Evolutionary conservation across 75 land plant species (phyloP), one percentile per base, ranked within the genome.

Genomic region (Pinus taeda): DNA sequence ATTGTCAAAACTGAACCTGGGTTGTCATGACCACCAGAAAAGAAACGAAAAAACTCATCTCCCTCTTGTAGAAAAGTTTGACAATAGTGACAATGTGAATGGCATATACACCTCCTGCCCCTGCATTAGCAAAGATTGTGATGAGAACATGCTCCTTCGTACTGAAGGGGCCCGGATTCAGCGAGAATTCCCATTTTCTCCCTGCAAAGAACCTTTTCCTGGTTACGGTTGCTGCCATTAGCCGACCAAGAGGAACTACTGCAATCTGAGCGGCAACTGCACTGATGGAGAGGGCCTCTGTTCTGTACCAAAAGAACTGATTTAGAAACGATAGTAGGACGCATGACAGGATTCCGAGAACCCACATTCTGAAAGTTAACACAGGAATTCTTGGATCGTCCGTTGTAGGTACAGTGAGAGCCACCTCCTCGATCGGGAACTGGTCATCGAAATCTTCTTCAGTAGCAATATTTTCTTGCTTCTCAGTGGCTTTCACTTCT

Each of bases 231-330:
- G 79, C 58, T 3, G 93, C 93, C 89, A 91, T 84, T 64, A 80
- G 75, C 59, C 71, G 87, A 49, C 93, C 93, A 0, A 91, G 77
- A 1, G 93, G 93, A 42, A 91, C 78, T 36, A 88, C 91, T 6
- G 84, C 89, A 4, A 89, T 83, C 75, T 89, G 93, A 3, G 89
- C 91, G 3, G 91, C 81, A 71, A 89, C 79, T 42, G 83, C 71
- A n/a, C 84, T 74, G 77, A 91, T 83, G 30, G 84, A 73, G 30
- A 91, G 84, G 29, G 90, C 88, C 88, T 93, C 93, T 30, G 82
- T 88, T 22, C 95, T 75, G 83, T 91, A 90, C 82, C 82, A 82
- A 73, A 93, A 93, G 86, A 93, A 93, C 80, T 91, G 93, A 81
- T 90, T 93, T 65, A 90, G 89, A 76, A 93, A 89, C 1, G 95